These are phyloP conservation scores for Mariannaea elegans DNA, from an alignment of 2,329 filamentous ascomycete species.

Conservation along the genomic window DNA sequence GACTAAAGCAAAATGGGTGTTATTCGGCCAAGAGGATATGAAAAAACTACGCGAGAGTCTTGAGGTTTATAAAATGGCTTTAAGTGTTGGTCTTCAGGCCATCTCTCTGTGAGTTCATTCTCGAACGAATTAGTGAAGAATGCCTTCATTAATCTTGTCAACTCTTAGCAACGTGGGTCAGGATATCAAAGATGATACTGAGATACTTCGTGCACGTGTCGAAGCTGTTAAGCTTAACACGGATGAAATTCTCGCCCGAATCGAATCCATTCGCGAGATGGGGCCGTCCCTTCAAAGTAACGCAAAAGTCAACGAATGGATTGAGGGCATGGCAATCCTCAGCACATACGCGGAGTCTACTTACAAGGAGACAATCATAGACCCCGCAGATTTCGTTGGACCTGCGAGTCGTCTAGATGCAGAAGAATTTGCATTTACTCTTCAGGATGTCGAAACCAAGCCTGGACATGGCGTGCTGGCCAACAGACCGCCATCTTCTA, in stretches of 20 bases:
- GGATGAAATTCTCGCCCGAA: slow-evolving; percentile 1
- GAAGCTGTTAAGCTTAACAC: not conserved
- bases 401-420: not conserved
- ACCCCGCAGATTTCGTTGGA: not conserved
- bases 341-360: slow-evolving; percentile 7
- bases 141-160: no score
- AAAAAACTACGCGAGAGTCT: not conserved
- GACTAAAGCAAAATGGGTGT: not conserved
- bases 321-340: slow-evolving; percentile 3
- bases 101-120: slow-evolving; percentile 1
- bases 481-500: no score
- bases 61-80: not conserved
- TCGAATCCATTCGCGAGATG: not conserved
- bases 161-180: no score
- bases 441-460: no score
- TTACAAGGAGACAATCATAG: not conserved
- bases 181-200: slow-evolving; percentile 5
- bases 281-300: not conserved
- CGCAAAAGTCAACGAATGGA: not conserved
- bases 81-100: not conserved
- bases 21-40: not conserved
- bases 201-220: not conserved
- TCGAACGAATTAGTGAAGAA: no score
- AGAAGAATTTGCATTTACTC: no score
- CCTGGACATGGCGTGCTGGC: no score